Evolutionary conservation across 176 grass and related monocot species (phyloP), one percentile per base, ranked within the genome.

Genomic region (Tuctoria greenei): DNA sequence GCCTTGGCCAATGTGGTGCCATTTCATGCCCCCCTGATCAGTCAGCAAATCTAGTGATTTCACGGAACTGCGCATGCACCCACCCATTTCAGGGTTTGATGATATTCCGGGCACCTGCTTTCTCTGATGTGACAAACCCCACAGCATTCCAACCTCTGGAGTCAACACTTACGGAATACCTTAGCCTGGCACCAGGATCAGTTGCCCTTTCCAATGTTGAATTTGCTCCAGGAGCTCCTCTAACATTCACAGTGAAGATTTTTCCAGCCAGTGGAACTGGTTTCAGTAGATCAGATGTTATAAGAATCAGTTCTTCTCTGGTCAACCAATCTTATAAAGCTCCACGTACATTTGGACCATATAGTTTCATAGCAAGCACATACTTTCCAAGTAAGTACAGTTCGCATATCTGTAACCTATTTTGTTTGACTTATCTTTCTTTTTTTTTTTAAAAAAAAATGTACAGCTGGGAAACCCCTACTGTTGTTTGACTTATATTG

Each of bases 271-370:
- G 51, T 57, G 71, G 52, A 73, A 83, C n/a, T 4, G 47, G 43
- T 20, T 92, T 92, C 83, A 83, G 25, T 65, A 71, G 52, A 70
- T 80, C 82, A 10, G 86, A 88, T 21, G 64, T 92, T 16, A 71
- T 82, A 75, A 66, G 66, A 66, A 88, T 86, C 27, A 79, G 52
- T 51, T 58, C 73, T 76, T 38, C 40, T 80, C 74, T 92, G 42
- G 86, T 73, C 66, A 83, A 86, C 64, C 74, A 86, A 77, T 83
- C 31, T 51, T 83, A 54, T 13, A 83, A 68, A 46, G 71, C 86
- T 72, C 90, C 86, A 38, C 0, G 4, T 9, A 1, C 7, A 5
- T 92, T 86, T 73, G 90, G 90, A 72, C 90, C 90, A 11, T 88
- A 83, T 45, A 77, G 73, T 41, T 92, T 92, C 79, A n/a, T 52